Conservation (phyloP, 768 basidiomycete genomes). For the Macrolepiota dolichaula region DNA sequence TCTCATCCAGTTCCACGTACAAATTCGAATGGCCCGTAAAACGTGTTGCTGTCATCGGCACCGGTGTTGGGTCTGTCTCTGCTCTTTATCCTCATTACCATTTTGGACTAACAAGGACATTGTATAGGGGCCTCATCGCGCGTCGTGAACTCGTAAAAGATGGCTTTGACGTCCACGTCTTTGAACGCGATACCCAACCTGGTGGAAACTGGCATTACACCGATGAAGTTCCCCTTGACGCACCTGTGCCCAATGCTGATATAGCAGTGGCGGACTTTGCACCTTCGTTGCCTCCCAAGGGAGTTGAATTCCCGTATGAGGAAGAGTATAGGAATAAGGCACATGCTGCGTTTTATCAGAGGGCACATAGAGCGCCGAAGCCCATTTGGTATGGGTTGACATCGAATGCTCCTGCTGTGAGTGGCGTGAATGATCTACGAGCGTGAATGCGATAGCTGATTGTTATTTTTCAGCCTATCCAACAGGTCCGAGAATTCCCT, state of each 20-base stretch:
- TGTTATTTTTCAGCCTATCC: constrained; percentile 18
- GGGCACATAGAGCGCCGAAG: constrained; percentile 33
- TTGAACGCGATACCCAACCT: constrained; percentile 34
- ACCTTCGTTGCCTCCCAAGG: constrained; percentile 33
- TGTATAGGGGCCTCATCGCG: constrained; percentile 32
- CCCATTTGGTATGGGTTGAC: constrained; percentile 32
- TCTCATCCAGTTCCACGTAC: constrained; percentile 16
- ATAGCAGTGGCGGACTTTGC: constrained; percentile 29
- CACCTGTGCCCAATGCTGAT: constrained; percentile 33
- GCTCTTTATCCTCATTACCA: neutral
- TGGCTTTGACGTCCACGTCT: constrained; percentile 33
- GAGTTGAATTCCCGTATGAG: constrained; percentile 25
- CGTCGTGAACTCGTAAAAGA: constrained; percentile 32
- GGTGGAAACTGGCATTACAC: constrained; percentile 43
- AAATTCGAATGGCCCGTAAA: constrained; percentile 34
- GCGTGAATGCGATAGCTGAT: neutral
- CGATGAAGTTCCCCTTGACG: constrained; percentile 30
- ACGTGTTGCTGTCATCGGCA: constrained; percentile 37
- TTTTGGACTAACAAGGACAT: neutral
- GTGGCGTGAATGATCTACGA: neutral
- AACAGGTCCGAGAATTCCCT: constrained; percentile 27
- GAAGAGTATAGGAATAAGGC: constrained; percentile 21
- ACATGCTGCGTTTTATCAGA: constrained; percentile 16
- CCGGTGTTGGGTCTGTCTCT: constrained; percentile 33
- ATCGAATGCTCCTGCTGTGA: constrained; percentile 32